A percentile compares a stretch with the other conserved stretches of the same genome.
Conservation (phyloP, 2,329 filamentous ascomycete species). For the Penicillium sp. region DNA sequence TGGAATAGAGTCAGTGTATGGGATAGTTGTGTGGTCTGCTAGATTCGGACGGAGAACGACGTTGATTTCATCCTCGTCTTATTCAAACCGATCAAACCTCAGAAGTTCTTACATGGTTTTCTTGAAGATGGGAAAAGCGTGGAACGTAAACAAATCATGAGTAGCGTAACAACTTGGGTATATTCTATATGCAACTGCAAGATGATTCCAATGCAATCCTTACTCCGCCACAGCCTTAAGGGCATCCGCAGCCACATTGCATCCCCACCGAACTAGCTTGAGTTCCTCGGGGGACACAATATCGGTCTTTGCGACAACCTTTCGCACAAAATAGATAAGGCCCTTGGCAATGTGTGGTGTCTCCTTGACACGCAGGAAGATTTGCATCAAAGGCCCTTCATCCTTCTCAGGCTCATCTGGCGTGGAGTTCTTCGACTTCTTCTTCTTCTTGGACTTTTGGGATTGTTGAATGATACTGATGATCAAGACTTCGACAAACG, state of each 20-base stretch:
- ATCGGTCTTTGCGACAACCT: constrained; percentile 67
- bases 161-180: constrained; percentile 4
- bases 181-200: constrained; percentile 8
- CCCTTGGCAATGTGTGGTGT: constrained; percentile 68
- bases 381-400: constrained; percentile 59
- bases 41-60: background rate
- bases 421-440: constrained; percentile 19
- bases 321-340: constrained; percentile 75
- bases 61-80: no score
- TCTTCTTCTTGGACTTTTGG: constrained; percentile 44
- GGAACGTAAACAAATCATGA: background rate
- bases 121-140: background rate
- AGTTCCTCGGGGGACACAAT: constrained; percentile 51
- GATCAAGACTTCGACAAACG: constrained; percentile 77
- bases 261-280: constrained; percentile 50
- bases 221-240: constrained; percentile 36
- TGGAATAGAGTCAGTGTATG: background rate
- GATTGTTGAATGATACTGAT: constrained; percentile 71
- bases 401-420: constrained; percentile 42
- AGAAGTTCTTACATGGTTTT: background rate
- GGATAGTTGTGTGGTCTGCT: background rate
- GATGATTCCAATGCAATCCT: background rate
- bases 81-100: no score
- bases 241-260: constrained; percentile 42
- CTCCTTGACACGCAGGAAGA: constrained; percentile 65